These are phyloP conservation scores for Rhizophora apiculata DNA, from an alignment of 345 rosid species.

Conservation along the genomic window DNA sequence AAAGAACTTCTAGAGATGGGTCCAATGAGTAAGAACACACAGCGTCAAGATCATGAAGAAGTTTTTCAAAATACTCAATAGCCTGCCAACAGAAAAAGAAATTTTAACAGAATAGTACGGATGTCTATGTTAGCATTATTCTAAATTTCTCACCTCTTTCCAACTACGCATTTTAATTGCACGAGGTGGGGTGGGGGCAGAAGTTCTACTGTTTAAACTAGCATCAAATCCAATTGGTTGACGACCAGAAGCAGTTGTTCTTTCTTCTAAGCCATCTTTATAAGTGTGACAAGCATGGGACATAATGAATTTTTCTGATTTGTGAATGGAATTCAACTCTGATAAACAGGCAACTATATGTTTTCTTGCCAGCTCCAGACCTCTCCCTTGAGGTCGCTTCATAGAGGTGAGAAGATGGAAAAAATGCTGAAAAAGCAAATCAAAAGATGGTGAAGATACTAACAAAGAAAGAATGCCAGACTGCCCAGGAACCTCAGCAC, in stretches of 20 bases:
- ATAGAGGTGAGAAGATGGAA: constrained; percentile 75
- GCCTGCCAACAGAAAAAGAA: constrained; percentile 53
- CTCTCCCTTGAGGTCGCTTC: constrained; percentile 96
- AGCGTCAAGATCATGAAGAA: constrained; percentile 81
- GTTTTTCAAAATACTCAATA: constrained; percentile 77
- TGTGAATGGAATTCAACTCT: constrained; percentile 66
- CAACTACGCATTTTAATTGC: constrained; percentile 83
- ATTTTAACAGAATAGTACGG: constrained; percentile 12
- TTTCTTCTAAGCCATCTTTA: constrained; percentile 44
- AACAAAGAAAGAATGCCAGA: constrained; percentile 1
- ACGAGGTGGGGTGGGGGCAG: constrained; percentile 97
- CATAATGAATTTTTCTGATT: constrained; percentile 50
- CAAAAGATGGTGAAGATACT: constrained; percentile 21
- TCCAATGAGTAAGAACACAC: constrained; percentile 72
- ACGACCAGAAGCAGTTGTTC: constrained; percentile 85
- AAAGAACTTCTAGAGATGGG: constrained; percentile 58
- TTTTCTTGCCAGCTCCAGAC: constrained; percentile 84
- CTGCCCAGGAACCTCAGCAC: constrained; percentile 8
- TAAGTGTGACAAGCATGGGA: constrained; percentile 33
- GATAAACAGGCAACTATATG: constrained; percentile 74
- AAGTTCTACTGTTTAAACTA: constrained; percentile 69
- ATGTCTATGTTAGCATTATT: constrained; percentile 7
- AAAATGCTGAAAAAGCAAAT: constrained; percentile 69
- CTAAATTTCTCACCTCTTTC: constrained; percentile 56
- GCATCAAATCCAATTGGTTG: constrained; percentile 89